A percentile compares a stretch with the other conserved stretches of the same genome.
These are phyloP conservation scores for Murraya koenigii DNA, from an alignment of 345 rosid genomes.

Conservation along the genomic window DNA sequence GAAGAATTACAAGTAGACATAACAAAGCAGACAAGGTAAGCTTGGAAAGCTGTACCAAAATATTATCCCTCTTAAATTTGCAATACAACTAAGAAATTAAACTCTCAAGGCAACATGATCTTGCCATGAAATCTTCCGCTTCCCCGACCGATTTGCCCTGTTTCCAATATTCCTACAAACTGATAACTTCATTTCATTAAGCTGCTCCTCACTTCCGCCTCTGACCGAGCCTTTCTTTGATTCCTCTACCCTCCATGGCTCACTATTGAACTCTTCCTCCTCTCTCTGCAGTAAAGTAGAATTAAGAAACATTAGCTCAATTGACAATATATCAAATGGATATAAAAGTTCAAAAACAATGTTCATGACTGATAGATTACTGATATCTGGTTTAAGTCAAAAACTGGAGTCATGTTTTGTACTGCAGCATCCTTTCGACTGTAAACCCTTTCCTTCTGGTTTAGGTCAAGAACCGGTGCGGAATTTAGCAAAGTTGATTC, in stretches of 20 bases:
- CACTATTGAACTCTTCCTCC: constrained; percentile 58
- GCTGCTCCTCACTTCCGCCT: constrained; percentile 48
- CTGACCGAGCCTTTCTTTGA: constrained; percentile 30
- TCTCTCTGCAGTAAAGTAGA: constrained; percentile 50
- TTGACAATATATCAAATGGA: neutral
- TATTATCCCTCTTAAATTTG: constrained; percentile 12
- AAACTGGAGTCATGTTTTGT: constrained; percentile 36
- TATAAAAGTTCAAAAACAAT: neutral
- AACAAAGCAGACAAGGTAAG: constrained; percentile 3
- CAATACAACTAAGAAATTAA: constrained; percentile 27
- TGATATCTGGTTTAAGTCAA: constrained; percentile 89
- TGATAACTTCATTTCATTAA: constrained; percentile 45
- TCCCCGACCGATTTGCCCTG: constrained; percentile 52
- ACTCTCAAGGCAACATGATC: constrained; percentile 88
- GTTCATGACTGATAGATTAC: constrained; percentile 32
- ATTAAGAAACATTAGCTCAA: constrained; percentile 11
- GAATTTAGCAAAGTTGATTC: constrained; percentile 24
- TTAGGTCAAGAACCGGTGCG: constrained; percentile 32
- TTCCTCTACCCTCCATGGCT: constrained; percentile 39
- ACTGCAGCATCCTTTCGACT: constrained; percentile 41
- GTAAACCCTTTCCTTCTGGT: constrained; percentile 36
- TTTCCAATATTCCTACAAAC: constrained; percentile 58
- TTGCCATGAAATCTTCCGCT: constrained; percentile 97
- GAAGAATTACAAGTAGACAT: neutral
- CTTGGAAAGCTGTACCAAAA: constrained; percentile 19